Conservation (phyloP, 805 yeast genomes). For the Wickerhamiella hasegawae region DNA sequence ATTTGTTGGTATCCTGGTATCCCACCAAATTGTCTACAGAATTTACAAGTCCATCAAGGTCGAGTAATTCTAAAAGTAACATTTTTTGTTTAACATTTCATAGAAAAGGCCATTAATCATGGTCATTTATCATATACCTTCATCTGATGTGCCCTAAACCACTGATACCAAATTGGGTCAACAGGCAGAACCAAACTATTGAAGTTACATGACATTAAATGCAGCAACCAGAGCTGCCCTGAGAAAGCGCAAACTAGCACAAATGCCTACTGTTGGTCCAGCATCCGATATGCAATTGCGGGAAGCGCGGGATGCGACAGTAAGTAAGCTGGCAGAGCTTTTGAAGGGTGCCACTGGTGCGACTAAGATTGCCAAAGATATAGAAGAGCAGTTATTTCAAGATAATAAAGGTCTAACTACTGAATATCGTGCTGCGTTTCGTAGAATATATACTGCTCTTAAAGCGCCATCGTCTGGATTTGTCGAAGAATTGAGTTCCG, state of each 20-base stretch:
- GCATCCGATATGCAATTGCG: not conserved
- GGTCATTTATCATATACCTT: too few relatives aligned
- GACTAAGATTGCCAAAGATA: conserved; percentile 10
- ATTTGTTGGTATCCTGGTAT: conserved; percentile 65
- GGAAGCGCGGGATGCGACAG: conserved; percentile 9
- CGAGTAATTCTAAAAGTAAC: conserved; percentile 42
- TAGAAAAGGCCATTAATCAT: too few relatives aligned
- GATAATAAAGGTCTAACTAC: conserved; percentile 10
- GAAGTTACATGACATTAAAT: not conserved
- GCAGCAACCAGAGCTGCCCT: conserved; percentile 7
- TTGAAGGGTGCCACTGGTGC: conserved; percentile 3
- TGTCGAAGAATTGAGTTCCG: conserved; percentile 13
- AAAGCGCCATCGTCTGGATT: conserved; percentile 16
- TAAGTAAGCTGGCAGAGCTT: conserved; percentile 7
- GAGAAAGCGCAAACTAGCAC: conserved; percentile 6
- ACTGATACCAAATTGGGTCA: not conserved
- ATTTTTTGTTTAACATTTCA: too few relatives aligned
- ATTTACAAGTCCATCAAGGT: conserved; percentile 79
- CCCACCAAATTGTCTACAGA: conserved; percentile 55
- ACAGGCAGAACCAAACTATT: not conserved
- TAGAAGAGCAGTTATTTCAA: conserved; percentile 16
- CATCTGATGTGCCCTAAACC: too few relatives aligned
- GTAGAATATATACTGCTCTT: conserved; percentile 18
- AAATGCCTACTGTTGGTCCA: not conserved
- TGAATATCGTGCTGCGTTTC: conserved; percentile 17